phyloP scores from a whole-genome alignment of 257 asterid genomes.

The Ligustrum vulgare region DNA sequence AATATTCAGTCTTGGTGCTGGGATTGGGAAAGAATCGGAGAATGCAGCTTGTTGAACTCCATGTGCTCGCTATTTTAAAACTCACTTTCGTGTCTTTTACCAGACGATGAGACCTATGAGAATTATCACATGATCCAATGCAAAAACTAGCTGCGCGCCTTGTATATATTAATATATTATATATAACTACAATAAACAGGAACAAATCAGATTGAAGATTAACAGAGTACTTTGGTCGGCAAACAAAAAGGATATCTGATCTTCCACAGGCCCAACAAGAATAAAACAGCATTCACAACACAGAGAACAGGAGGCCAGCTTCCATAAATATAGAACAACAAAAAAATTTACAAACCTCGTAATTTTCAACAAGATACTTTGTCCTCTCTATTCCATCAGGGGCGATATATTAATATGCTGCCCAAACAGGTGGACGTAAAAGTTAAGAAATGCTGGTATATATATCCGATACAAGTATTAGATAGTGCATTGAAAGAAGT shows the following conservation, averaged over 20 bases:
- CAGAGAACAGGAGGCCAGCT: slow-evolving; percentile 1
- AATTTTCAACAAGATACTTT: slow-evolving; percentile 17
- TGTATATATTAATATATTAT: not conserved
- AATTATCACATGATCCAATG: not conserved
- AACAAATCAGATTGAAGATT: not conserved
- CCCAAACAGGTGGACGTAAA: not conserved
- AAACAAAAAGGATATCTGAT: not conserved
- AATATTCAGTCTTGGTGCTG: slow-evolving; percentile 80
- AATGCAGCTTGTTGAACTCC: slow-evolving; percentile 70
- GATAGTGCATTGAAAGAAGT: not conserved
- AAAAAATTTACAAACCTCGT: not conserved
- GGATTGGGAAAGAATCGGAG: slow-evolving; percentile 66
- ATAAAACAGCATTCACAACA: no score
- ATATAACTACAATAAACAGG: not conserved
- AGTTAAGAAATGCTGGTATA: not conserved
- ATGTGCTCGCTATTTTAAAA: no score
- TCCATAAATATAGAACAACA: slow-evolving; percentile 9
- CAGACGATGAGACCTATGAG: not conserved
- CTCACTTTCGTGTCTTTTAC: not conserved
- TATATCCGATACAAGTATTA: not conserved
- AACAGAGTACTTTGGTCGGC: not conserved
- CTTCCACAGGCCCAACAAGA: no score
- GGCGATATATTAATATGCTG: slow-evolving; percentile 1
- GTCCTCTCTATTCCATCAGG: not conserved
- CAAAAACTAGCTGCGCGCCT: not conserved